Evolutionary conservation across 768 basidiomycete genomes (phyloP), one percentile per base, ranked within the genome.

Genomic region (Pleurotus djamor): DNA sequence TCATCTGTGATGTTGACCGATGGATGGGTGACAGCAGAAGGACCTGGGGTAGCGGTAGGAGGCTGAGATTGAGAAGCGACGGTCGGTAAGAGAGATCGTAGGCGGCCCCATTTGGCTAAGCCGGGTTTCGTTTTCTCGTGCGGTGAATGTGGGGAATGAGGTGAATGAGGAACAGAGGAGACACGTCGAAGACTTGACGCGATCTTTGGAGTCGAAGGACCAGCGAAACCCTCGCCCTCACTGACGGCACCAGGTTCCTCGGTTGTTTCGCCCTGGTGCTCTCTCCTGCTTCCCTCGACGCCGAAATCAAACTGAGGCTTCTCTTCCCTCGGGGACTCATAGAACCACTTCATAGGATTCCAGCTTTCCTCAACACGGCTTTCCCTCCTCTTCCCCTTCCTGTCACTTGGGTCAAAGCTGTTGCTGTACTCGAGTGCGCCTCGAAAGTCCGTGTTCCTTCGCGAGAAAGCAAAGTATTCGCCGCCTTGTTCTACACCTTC

Each of bases 1-100:
- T 94, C 92, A 63, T 94, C 91, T 4, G 83, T 89, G 54, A 94
- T 88, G 66, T 90, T 90, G 35, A 92, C 88, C 4, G 78, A 71
- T 3, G 77, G 70, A 1, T 83, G 74, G 0, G 82, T 71, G 28
- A 87, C 79, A 28, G 77, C 76, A 5, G 86, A 82, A 28, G 82
- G 79, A 2, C 76, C 75, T 4, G 72, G 68, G 5, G 75, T 67
- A 37, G 65, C 66, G 28, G 64, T 63, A 14, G 68, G 70, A 48
- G 70, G 71, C 47, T 69, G 75, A 28, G 37, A 43, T 41, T 43
- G 37, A 45, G 69, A 76, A 65, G 66, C 76, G 52, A 89, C 72
- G 33, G 80, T 76, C 12, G 91, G 88, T 12, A 93, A 66, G 36
- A 92, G 72, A 9, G 87, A 83, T 36, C 86, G 86, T 33, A 93